A percentile compares a stretch with the other conserved stretches of the same genome.
Conservation (phyloP, 2,329 filamentous ascomycete genomes). For the Bipolaris victoriae region DNA sequence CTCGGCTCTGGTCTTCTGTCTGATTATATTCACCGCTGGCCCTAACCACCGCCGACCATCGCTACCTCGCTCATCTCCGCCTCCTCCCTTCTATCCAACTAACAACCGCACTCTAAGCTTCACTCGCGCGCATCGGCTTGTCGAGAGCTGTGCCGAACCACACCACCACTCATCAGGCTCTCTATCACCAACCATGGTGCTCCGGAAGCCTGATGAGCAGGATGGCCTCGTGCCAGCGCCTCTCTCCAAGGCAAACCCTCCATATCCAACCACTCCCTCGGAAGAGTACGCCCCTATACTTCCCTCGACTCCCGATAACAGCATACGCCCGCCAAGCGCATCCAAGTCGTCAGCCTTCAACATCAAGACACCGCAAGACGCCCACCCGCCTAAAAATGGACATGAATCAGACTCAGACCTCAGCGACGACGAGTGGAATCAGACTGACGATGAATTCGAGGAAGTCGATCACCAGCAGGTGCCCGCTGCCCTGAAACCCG, state of each 20-base stretch:
- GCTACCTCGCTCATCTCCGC: neutral
- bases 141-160: neutral
- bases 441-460: slow-evolving; percentile 45
- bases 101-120: neutral
- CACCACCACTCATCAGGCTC: slow-evolving; percentile 1
- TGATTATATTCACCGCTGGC: neutral
- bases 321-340: slow-evolving; percentile 44
- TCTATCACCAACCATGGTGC: slow-evolving; percentile 50
- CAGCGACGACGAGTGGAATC: slow-evolving; percentile 43
- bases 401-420: slow-evolving; percentile 38
- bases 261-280: slow-evolving; percentile 54
- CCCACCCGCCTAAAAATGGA: slow-evolving; percentile 28
- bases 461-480: slow-evolving; percentile 40
- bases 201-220: slow-evolving; percentile 50
- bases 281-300: slow-evolving; percentile 37
- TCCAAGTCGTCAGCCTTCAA: slow-evolving; percentile 50
- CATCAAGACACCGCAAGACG: slow-evolving; percentile 42
- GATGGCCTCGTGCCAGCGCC: slow-evolving; percentile 50
- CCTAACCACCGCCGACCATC: neutral
- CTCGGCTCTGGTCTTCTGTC: slow-evolving; percentile 5
- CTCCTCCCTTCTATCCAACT: neutral
- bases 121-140: slow-evolving; percentile 2
- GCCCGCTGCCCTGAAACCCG: slow-evolving; percentile 46
- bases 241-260: slow-evolving; percentile 50
- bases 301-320: slow-evolving; percentile 24